Conservation (phyloP, 2,329 filamentous ascomycete species). For the Monilinia vaccinii-corymbosi region DNA sequence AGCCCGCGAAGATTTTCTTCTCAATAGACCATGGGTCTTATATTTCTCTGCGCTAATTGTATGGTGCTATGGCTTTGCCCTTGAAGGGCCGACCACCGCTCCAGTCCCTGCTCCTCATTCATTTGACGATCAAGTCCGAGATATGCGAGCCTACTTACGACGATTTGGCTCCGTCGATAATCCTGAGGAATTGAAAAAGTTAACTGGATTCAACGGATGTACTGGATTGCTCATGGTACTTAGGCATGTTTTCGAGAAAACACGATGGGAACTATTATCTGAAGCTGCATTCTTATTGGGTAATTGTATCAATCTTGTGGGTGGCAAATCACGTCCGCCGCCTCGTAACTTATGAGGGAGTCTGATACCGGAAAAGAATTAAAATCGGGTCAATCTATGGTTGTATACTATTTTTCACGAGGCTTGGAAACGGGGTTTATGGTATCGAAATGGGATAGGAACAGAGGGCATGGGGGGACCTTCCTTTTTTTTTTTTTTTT, state of each 20-base stretch:
- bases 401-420: background rate
- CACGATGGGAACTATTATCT: slow-evolving; percentile 84
- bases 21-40: slow-evolving; percentile 90
- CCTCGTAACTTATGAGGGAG: background rate
- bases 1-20: slow-evolving; percentile 76
- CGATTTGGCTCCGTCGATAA: slow-evolving; percentile 62
- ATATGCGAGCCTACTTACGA: slow-evolving; percentile 73
- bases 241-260: slow-evolving; percentile 69
- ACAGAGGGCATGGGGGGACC: background rate
- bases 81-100: slow-evolving; percentile 66
- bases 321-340: background rate
- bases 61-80: slow-evolving; percentile 88
- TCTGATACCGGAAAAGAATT: background rate
- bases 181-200: slow-evolving; percentile 67
- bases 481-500: background rate
- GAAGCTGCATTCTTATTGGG: slow-evolving; percentile 74
- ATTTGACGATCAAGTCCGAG: slow-evolving; percentile 57
- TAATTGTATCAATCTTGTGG: slow-evolving; percentile 60
- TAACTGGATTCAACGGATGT: slow-evolving; percentile 73
- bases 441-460: background rate
- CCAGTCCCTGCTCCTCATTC: slow-evolving; percentile 36
- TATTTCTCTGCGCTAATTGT: slow-evolving; percentile 90
- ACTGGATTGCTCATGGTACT: slow-evolving; percentile 74
- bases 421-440: background rate
- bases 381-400: too few relatives aligned